Percentiles rank a stretch among this genome's conserved stretches.
Evolutionary conservation across 257 asterid genomes (phyloP).

Genomic region (Gentiana macrophylla): DNA sequence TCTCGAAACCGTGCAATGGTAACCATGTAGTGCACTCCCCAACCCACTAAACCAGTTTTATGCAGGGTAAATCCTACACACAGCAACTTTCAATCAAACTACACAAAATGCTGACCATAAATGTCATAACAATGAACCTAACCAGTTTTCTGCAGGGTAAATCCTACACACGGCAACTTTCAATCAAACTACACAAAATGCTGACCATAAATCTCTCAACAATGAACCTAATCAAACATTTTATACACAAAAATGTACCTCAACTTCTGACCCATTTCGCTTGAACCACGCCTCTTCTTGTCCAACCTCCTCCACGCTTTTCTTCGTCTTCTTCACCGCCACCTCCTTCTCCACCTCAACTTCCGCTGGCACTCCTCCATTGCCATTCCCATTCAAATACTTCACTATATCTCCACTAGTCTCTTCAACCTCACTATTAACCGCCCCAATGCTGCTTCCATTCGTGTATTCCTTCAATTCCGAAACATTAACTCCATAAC

Average conservation of each 20-base stretch:
- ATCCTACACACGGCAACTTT: neutral
- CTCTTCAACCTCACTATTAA: conserved; percentile 22
- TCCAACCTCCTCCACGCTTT: conserved; percentile 73
- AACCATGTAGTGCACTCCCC: no score
- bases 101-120: neutral
- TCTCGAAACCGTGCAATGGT: no score
- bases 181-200: no score
- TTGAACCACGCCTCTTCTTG: conserved; percentile 93
- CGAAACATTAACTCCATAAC: conserved; percentile 28
- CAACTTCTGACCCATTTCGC: conserved; percentile 24
- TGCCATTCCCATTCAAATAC: conserved; percentile 48
- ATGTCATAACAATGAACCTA: neutral
- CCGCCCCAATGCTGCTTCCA: conserved; percentile 19
- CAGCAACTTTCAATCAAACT: no score
- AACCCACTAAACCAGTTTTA: neutral
- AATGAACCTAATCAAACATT: neutral
- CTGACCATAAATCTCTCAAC: neutral
- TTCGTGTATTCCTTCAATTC: conserved; percentile 7
- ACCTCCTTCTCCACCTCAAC: conserved; percentile 21
- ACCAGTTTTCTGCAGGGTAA: neutral
- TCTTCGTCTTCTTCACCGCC: conserved; percentile 28
- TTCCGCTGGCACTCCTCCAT: conserved; percentile 14
- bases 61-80: neutral
- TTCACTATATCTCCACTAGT: conserved; percentile 33
- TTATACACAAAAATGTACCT: conserved; percentile 31